These are phyloP conservation scores for Candida glaebosa DNA, from an alignment of 805 yeast species.

Conservation along the genomic window DNA sequence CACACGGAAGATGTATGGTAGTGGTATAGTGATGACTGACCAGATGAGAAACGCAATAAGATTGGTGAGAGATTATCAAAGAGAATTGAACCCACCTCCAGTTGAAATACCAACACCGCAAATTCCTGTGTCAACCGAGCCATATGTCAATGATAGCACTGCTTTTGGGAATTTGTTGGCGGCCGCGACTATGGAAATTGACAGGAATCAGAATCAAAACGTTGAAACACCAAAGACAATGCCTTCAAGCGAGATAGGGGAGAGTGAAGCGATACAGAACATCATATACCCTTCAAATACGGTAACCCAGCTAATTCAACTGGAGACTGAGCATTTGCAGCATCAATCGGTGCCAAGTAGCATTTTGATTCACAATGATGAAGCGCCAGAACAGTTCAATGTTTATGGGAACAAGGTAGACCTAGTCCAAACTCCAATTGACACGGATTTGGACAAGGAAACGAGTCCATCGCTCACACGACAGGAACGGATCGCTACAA, in stretches of 20 bases:
- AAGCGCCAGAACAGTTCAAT: no score
- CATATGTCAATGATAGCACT: neutral
- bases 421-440: no score
- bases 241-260: neutral
- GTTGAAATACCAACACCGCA: neutral
- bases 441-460: no score
- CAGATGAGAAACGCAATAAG: conserved; percentile 15
- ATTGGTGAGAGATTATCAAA: conserved; percentile 14
- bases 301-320: neutral
- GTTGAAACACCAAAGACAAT: neutral
- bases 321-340: neutral
- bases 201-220: neutral
- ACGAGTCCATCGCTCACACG: no score
- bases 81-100: conserved; percentile 4
- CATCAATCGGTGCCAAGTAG: neutral
- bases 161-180: conserved; percentile 1
- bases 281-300: neutral
- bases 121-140: neutral
- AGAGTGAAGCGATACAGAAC: neutral
- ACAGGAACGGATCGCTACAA: no score
- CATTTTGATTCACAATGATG: neutral
- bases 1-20: conserved; percentile 29
- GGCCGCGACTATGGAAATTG: conserved; percentile 2
- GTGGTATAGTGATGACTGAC: conserved; percentile 23
- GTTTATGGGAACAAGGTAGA: no score